Conservation (phyloP, 2,329 filamentous ascomycete genomes). For the Nemania abortiva region DNA sequence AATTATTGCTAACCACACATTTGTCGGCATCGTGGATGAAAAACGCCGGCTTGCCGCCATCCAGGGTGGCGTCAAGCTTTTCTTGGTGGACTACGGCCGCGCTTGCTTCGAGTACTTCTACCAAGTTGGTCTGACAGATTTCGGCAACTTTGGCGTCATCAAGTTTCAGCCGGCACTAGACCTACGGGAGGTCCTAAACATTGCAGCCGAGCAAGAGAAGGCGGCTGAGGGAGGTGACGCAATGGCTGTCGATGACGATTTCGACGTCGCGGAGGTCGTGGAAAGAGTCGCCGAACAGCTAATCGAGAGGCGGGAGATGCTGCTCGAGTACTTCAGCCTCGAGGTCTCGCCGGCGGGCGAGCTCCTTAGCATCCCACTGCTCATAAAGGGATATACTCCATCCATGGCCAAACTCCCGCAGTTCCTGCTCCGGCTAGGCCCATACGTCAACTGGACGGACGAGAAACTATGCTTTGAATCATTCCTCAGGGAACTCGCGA, state of each 20-base stretch:
- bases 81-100: conserved; percentile 92
- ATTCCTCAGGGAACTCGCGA: conserved; percentile 87
- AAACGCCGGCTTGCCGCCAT: conserved; percentile 88
- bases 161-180: conserved; percentile 81
- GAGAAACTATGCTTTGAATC: conserved; percentile 88
- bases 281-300: conserved; percentile 75
- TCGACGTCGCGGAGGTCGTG: conserved; percentile 75
- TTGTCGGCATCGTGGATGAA: conserved; percentile 93
- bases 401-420: conserved; percentile 86
- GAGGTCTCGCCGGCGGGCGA: conserved; percentile 83
- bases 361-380: conserved; percentile 81
- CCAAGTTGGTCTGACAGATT: conserved; percentile 93
- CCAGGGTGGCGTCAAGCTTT: conserved; percentile 91
- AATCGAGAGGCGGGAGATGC: conserved; percentile 83
- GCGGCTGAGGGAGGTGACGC: conserved; percentile 52
- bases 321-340: conserved; percentile 91
- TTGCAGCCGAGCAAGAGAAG: conserved; percentile 80
- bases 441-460: conserved; percentile 85
- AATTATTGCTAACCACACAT: conserved; percentile 87
- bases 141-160: conserved; percentile 92
- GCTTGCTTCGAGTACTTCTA: conserved; percentile 92
- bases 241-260: conserved; percentile 61
- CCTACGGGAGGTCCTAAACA: conserved; percentile 75
- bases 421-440: conserved; percentile 89
- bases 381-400: conserved; percentile 90